Evolutionary conservation across 257 asterid species (phyloP), one percentile per base, ranked within the genome.

Genomic region (Salvia rosmarinus): DNA sequence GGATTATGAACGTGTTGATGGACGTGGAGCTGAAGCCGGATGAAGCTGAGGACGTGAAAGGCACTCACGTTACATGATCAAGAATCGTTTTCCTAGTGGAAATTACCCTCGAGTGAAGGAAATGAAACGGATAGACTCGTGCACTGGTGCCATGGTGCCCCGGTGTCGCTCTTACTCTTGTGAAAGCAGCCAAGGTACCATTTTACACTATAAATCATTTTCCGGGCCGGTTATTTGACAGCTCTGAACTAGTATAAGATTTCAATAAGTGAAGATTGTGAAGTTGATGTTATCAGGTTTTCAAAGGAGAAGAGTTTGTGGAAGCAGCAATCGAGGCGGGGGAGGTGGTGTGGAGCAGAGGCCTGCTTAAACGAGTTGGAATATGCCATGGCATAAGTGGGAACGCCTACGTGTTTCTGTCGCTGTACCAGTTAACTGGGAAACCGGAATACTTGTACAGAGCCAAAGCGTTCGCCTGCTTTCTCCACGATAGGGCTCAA

Each of bases 101-200:
- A 91, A 91, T 71, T 89, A 87, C 81, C 96, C 23, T 87, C 96
- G 3, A 89, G 96, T 56, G 90, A 89, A 79, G 94, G 90, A 51
- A 87, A 85, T 68, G 85, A 86, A 77, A 75, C 75, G 0, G 98
- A 89, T 70, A 70, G 88, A 67, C 92, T 86, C 35, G 95, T 91
- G 19, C 98, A 91, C 74, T 91, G 95, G 96, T 91, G 98, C 70
- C 98, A 88, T 76, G 98, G 98, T 40, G 90, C 96, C 67, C 85
- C 95, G 96, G 98, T 30, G 78, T 88, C 67, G 90, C 90, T 30
- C 88, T 89, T 65, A 85, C 98, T 44, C 91, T 89, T 16, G 87
- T 64, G 46, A 91, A 89, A 81, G 98, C 98, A 62, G 90, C 91
- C 64, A 70, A 82, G 91, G 98, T 28, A 4, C 1, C 1, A 28